Evolutionary conservation across 495 filamentous ascomycete genomes (phyloP).

Genomic region (Chaetomium cochliodes): DNA sequence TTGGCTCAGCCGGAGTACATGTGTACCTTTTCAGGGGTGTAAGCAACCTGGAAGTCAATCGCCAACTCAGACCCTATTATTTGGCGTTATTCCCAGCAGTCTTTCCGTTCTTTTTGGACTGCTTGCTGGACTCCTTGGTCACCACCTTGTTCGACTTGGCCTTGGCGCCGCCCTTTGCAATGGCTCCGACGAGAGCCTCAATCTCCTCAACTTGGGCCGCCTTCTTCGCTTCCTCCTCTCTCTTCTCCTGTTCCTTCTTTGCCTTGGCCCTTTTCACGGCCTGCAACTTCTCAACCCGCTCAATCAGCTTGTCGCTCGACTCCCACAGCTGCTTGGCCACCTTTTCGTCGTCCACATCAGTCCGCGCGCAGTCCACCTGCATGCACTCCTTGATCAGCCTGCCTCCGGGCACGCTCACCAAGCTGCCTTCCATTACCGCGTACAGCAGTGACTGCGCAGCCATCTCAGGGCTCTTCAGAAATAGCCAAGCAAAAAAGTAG

Average conservation of each 20-base stretch:
- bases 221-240: slow-evolving; percentile 41
- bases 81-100: slow-evolving; percentile 20
- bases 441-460: slow-evolving; percentile 85
- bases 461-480: slow-evolving; percentile 77
- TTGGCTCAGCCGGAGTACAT: not conserved
- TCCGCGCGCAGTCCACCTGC: slow-evolving; percentile 64
- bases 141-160: slow-evolving; percentile 35
- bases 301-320: slow-evolving; percentile 79
- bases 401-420: slow-evolving; percentile 62
- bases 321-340: slow-evolving; percentile 84
- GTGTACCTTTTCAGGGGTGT: slow-evolving; percentile 9
- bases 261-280: slow-evolving; percentile 72
- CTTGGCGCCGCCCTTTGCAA: slow-evolving; percentile 45
- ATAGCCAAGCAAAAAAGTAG: slow-evolving; percentile 80
- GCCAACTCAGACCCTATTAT: not conserved
- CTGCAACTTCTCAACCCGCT: slow-evolving; percentile 76
- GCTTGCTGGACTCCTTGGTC: not conserved
- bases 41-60: slow-evolving; percentile 5
- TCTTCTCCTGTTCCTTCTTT: slow-evolving; percentile 45
- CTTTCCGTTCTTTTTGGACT: slow-evolving; percentile 24
- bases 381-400: slow-evolving; percentile 84
- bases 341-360: slow-evolving; percentile 75
- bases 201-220: slow-evolving; percentile 45
- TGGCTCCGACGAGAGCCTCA: slow-evolving; percentile 43
- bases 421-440: slow-evolving; percentile 76